Evolutionary conservation across 805 yeast species (phyloP), one percentile per base, ranked within the genome.

Genomic region (baker's yeast (Saccharomyces cerevisiae)): DNA sequence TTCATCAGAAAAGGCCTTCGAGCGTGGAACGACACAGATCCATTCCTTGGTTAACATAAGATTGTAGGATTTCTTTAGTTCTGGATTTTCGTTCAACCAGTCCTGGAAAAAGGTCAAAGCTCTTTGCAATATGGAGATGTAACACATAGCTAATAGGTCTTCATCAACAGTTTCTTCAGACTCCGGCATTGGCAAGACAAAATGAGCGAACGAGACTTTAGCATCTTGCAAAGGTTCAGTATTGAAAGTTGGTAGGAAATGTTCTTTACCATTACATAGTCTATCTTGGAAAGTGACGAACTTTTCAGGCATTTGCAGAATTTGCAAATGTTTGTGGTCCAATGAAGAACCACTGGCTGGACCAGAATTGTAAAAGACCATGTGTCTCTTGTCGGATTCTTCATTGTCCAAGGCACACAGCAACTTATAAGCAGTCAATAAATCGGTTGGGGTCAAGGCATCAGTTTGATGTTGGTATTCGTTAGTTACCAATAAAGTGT

Each of bases 301-400:
- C 24, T 75, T 72, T 9, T 72, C 67, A 1, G 96, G 95, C 47
- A 87, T 73, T 47, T 82, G 76, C 78, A 92, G 74, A 70, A 91
- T 83, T 71, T 92, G 99, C 58, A 94, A 70, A 71, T 92, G 99
- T 66, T 88, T 89, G 73, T 92, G 99, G 49, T 88, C 85, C 64
- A 90, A 94, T 0, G 97, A 89, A 17, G 96, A 96, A 1, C 99
- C 99, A 57, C 95, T 82, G 61, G 82, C 78, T 21, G 83, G 82
- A 6, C 99, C 99, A 64, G 89, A 83, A 70, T 92, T 92, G 77
- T 82, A 92, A 70, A 92, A 92, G 0, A 90, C 91, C 67, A 91
- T 76, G 76, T 87, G 85, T 54, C 79, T 76, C 28, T 71, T 73
- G 14, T 68, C 73, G 22, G 67, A 71, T 28, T 36, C 43, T 2